Conservation (phyloP, 2,329 filamentous ascomycete species). For the Geosmithia flava region DNA sequence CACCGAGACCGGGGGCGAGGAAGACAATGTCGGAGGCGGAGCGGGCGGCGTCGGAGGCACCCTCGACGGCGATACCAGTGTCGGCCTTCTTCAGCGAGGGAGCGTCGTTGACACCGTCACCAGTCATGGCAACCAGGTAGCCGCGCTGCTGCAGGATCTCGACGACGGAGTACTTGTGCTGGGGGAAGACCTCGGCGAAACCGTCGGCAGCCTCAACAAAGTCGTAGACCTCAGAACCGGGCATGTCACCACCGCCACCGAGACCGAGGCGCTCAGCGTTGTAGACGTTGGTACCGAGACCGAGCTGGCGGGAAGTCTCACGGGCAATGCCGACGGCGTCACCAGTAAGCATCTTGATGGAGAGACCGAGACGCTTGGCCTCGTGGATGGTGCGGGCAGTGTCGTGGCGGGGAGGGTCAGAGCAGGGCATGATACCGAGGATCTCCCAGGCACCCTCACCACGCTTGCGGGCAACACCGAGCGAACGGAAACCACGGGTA, state of each 20-base stretch:
- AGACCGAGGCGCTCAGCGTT: constrained; percentile 88
- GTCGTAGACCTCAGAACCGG: constrained; percentile 86
- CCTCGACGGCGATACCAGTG: constrained; percentile 89
- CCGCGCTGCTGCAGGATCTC: constrained; percentile 90
- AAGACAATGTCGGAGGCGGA: constrained; percentile 92
- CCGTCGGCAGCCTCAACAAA: constrained; percentile 92
- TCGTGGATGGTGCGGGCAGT: constrained; percentile 85
- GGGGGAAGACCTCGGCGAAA: constrained; percentile 88
- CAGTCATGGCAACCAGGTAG: constrained; percentile 91
- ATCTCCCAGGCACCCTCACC: constrained; percentile 77
- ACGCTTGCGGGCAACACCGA: constrained; percentile 85
- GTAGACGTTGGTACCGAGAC: constrained; percentile 87
- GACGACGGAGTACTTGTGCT: constrained; percentile 92
- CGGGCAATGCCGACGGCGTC: constrained; percentile 87
- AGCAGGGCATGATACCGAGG: constrained; percentile 90
- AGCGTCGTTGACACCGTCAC: constrained; percentile 90
- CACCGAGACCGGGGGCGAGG: constrained; percentile 79
- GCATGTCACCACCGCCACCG: constrained; percentile 82
- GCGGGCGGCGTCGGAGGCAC: constrained; percentile 80
- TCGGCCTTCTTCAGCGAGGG: constrained; percentile 92
- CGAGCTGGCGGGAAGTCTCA: constrained; percentile 83
- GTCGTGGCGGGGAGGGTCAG: constrained; percentile 81
- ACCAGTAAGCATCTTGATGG: constrained; percentile 94
- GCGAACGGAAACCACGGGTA: constrained; percentile 84
- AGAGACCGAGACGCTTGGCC: constrained; percentile 75